Evolutionary conservation across 192 early-diverging fungal species (phyloP), one percentile per base, ranked within the genome.

Genomic region (Radiomyces spectabilis): DNA sequence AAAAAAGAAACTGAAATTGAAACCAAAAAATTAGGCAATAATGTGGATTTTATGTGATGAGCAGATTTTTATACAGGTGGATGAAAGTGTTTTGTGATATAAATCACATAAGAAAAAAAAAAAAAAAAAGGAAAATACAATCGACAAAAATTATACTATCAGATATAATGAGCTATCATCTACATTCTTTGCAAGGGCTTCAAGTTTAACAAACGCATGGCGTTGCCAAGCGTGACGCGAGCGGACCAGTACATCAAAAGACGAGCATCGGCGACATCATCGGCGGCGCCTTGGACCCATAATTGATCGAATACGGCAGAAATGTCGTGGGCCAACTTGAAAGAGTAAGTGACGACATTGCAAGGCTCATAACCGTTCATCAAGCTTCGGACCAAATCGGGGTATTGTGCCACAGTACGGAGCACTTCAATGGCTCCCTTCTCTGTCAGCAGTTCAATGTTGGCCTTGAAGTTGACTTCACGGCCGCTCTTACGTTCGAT

Each of bases 161-260:
- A n/a, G n/a, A n/a, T n/a, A n/a, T n/a, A n/a, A n/a, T n/a, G n/a
- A n/a, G n/a, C n/a, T n/a, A n/a, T n/a, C n/a, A n/a, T 65, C 86
- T 85, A 97, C 94, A 97, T 97, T 57, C 91, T 76, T 64, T 92
- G 85, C 42, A 95, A 67, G 40, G 92, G 92, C 60, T 73, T 75
- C 57, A 97, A 68, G 49, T 91, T 91, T 51, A 97, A 65, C 9
- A 92, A 65, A 39, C 83, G 74, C 54, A 97, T 79, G 16, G 85
- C 88, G 61, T 95, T 97, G 35, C 90, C 84, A 7, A 97, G 72
- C 0, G 91, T 89, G 21, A 85, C 69, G 51, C 94, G 77, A 27
- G 90, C 90, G 38, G 84, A 75, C 74, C 76, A 85, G 71, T 85
- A 95, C 78, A 95, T 72, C 55, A 92, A 80, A 71, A 97, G 61